Percentiles rank a stretch among this genome's conserved stretches.
Evolutionary conservation across 2,329 filamentous ascomycete genomes (phyloP).

Genomic region (Exophiala lecanii-corni): DNA sequence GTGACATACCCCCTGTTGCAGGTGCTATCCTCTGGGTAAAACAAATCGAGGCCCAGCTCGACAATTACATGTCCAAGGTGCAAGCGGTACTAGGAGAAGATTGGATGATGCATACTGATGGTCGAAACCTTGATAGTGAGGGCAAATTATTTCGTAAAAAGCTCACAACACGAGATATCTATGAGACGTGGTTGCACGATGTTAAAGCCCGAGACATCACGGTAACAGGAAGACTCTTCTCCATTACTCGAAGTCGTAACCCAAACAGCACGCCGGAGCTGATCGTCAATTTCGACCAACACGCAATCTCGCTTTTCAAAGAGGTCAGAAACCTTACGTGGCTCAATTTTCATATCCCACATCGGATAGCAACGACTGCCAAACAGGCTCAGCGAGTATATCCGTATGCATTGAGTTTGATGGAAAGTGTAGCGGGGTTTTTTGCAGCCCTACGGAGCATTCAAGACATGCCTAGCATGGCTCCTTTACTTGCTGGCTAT

Average conservation of each 20-base stretch:
- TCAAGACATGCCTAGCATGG: slow-evolving; percentile 77
- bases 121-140: slow-evolving; percentile 87
- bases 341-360: slow-evolving; percentile 91
- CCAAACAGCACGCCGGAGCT: slow-evolving; percentile 85
- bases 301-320: slow-evolving; percentile 97
- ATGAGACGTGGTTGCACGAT: slow-evolving; percentile 91
- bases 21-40: slow-evolving; percentile 97
- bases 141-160: slow-evolving; percentile 94
- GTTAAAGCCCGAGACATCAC: slow-evolving; percentile 83
- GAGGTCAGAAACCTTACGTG: slow-evolving; percentile 94
- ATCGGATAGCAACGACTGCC: slow-evolving; percentile 89
- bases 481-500: slow-evolving; percentile 83
- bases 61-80: slow-evolving; percentile 98
- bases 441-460: slow-evolving; percentile 84
- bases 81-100: slow-evolving; percentile 93
- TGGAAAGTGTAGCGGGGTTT: slow-evolving; percentile 96
- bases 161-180: slow-evolving; percentile 87
- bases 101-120: slow-evolving; percentile 91
- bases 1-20: slow-evolving; percentile 90
- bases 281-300: slow-evolving; percentile 91
- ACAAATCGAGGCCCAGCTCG: slow-evolving; percentile 92
- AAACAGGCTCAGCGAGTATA: slow-evolving; percentile 99
- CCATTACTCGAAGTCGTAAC: slow-evolving; percentile 81
- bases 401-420: slow-evolving; percentile 92
- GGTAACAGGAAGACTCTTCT: slow-evolving; percentile 87